A percentile compares a stretch with the other conserved stretches of the same genome.
Conservation (phyloP, 106 monocot genomes). For the Platanthera zijinensis region DNA sequence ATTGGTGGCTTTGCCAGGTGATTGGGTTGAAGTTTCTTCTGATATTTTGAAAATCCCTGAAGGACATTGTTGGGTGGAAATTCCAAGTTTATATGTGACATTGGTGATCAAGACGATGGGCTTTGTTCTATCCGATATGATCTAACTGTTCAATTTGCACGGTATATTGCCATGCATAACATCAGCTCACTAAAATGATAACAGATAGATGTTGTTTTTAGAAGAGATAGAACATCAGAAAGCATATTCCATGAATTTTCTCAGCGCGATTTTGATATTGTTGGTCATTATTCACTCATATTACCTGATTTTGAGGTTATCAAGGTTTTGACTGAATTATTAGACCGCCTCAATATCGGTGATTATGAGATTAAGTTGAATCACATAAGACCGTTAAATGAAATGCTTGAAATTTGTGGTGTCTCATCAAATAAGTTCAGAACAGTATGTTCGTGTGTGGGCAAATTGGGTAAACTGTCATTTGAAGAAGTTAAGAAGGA, state of each 20-base stretch:
- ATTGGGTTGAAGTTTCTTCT: conserved; percentile 59
- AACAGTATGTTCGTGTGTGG: conserved; percentile 97
- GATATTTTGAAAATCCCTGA: conserved; percentile 65
- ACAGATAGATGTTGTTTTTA: conserved; percentile 90
- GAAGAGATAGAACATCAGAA: conserved; percentile 95
- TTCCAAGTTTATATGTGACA: too few relatives aligned
- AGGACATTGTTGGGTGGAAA: conserved; percentile 89
- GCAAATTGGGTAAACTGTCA: conserved; percentile 89
- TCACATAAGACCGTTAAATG: conserved; percentile 84
- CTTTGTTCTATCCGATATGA: conserved; percentile 91
- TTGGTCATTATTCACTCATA: conserved; percentile 81
- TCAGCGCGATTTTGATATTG: conserved; percentile 97
- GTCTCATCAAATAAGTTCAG: conserved; percentile 91
- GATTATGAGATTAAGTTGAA: conserved; percentile 96
- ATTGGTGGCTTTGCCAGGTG: conserved; percentile 79
- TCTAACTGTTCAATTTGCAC: conserved; percentile 94
- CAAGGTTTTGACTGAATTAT: conserved; percentile 71
- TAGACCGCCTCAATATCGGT: conserved; percentile 75
- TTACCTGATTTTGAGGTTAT: conserved; percentile 93
- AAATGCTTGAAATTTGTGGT: conserved; percentile 96
- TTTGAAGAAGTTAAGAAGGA: conserved; percentile 93
- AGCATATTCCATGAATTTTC: conserved; percentile 96
- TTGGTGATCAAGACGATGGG: neutral
- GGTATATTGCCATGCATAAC: conserved; percentile 79
- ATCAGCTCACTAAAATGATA: conserved; percentile 79